Base-by-base conservation (phyloP, 2,329 filamentous ascomycete species). In the Ascochyta rabiei region DNA sequence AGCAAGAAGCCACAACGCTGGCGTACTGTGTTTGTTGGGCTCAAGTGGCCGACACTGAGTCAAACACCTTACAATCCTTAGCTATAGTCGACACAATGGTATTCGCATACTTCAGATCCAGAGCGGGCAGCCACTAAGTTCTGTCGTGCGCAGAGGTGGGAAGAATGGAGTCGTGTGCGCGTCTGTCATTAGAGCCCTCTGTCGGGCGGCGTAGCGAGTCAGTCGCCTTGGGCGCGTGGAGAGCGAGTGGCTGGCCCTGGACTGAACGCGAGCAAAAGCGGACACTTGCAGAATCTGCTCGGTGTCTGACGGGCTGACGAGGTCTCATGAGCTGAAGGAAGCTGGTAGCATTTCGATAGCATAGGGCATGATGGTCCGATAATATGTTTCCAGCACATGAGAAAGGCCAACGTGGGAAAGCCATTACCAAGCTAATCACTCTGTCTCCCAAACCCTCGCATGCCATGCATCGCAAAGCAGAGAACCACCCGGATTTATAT, bases 401-500 rank as follows among this genome's bases (percentile, higher is more conserved):
- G 38, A 45, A 34, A 47, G 30, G 46, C 52, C 35, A 34, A 46
- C 28, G 46, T 46, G 41, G 42, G 41, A 26, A 42, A 13, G 26
- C n/a, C 46, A 38, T 39, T 26, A 19, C 50, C 24, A 50, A 37
- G 13, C 23, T 34, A 41, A n/a, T 40, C 30, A 40, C 34, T 34
- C 23, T 26, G 57, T 54, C 47, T 53, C 54, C 37, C 53, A 54
- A 56, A 53, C 52, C 51, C 63, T 61, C 59, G 64, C 61, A 67
- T 64, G 63, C 69, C 67, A 68, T 73, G 69, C 68, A 68, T 46
- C 41, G 45, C 56, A 62, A 61, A 60, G 54, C 61, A 70, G 56
- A 64, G 53, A 63, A 63, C 66, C 70, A 66, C 71, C 68, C 66
- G 63, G 68, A 71, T 68, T 62, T 70, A 48, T 67, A 65, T 49